These are phyloP conservation scores for Beauveria sp. DNA, from an alignment of 2,329 filamentous ascomycete species.

Conservation along the genomic window DNA sequence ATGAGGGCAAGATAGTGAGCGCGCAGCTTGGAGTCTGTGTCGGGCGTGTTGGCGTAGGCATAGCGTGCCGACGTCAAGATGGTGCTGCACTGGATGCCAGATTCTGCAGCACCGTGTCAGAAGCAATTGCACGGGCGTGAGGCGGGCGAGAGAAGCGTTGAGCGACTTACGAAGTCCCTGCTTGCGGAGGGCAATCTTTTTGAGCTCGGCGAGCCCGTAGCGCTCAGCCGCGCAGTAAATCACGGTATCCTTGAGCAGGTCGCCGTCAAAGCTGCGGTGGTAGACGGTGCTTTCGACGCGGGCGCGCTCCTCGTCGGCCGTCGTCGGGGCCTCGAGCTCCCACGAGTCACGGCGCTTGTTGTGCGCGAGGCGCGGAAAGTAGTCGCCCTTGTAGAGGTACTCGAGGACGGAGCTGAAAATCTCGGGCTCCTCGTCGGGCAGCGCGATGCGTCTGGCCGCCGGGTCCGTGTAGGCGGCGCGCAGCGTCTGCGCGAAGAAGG, in stretches of 20 bases:
- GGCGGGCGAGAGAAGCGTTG: background rate
- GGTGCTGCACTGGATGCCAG: conserved; percentile 74
- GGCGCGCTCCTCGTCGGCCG: conserved; percentile 34
- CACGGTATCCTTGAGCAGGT: conserved; percentile 79
- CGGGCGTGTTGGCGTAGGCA: conserved; percentile 81
- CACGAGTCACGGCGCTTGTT: conserved; percentile 75
- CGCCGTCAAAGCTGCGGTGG: conserved; percentile 54
- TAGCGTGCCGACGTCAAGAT: conserved; percentile 84
- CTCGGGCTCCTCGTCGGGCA: conserved; percentile 81
- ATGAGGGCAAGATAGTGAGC: conserved; percentile 90
- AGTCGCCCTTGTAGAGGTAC: conserved; percentile 90
- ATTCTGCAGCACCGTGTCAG: conserved; percentile 37
- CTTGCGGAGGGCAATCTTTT: conserved; percentile 77
- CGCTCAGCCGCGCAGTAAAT: conserved; percentile 85
- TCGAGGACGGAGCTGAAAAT: conserved; percentile 87
- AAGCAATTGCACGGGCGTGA: too few relatives aligned
- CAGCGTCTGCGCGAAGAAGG: conserved; percentile 56
- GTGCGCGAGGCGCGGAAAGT: conserved; percentile 75
- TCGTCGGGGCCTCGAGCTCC: conserved; percentile 59
- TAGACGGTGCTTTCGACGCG: conserved; percentile 60
- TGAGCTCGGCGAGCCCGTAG: conserved; percentile 77
- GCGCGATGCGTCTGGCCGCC: conserved; percentile 59
- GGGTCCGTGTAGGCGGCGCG: conserved; percentile 28
- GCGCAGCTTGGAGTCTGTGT: conserved; percentile 81
- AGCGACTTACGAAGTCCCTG: conserved; percentile 66